These are phyloP conservation scores for Eucommia ulmoides DNA, from an alignment of 257 asterid genomes.

Conservation along the genomic window DNA sequence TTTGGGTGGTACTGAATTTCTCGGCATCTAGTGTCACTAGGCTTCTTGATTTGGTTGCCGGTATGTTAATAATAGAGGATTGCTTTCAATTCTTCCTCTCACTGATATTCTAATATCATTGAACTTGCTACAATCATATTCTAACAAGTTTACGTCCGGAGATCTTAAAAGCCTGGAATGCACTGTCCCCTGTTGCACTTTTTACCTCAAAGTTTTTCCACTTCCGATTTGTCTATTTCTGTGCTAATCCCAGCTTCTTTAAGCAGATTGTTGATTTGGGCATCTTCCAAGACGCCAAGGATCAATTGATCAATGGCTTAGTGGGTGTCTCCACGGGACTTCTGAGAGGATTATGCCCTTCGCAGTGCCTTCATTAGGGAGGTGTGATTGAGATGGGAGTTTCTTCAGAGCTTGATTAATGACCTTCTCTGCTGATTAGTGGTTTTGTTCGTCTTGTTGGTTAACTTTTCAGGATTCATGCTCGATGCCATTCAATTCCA, in stretches of 20 bases:
- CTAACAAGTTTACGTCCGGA: slow-evolving; percentile 66
- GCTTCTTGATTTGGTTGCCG: too few species aligned
- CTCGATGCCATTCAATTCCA: background rate
- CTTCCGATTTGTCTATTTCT: slow-evolving; percentile 39
- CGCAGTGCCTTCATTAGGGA: slow-evolving; percentile 45
- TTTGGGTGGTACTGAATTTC: too few species aligned
- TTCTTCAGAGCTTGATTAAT: slow-evolving; percentile 42
- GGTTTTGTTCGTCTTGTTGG: background rate
- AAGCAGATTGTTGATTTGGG: slow-evolving; percentile 39
- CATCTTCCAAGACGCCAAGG: slow-evolving; percentile 49
- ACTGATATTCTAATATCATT: too few species aligned
- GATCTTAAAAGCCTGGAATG: slow-evolving; percentile 44
- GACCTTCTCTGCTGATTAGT: slow-evolving; percentile 23
- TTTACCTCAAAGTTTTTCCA: slow-evolving; percentile 59
- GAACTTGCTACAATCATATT: too few species aligned
- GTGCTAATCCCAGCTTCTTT: slow-evolving; percentile 43
- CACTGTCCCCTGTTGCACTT: slow-evolving; percentile 56
- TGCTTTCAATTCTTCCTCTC: too few species aligned
- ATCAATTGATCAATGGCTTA: slow-evolving; percentile 56
- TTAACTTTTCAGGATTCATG: background rate
- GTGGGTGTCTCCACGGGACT: slow-evolving; percentile 45
- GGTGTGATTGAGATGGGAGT: slow-evolving; percentile 45
- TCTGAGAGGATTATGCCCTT: slow-evolving; percentile 46
- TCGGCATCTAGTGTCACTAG: too few species aligned
- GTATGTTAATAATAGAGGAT: too few species aligned